Base-by-base conservation (phyloP, 352 stramenopile genomes). In the Thraustochytrium striatum region DNA sequence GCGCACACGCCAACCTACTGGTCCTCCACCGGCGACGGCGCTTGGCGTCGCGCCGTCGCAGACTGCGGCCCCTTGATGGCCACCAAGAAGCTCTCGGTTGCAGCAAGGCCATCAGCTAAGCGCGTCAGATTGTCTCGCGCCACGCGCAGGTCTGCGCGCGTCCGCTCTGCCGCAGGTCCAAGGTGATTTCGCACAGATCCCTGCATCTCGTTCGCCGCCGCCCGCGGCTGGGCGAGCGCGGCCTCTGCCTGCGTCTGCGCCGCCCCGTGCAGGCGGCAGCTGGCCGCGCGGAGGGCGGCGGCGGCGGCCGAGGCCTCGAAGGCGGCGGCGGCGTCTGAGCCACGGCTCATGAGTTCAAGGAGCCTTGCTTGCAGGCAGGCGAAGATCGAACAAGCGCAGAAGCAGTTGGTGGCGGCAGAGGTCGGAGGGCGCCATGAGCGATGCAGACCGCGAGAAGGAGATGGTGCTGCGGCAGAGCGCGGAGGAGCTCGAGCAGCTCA, bases 401-500 rank as follows among this genome's bases (percentile, higher is more conserved):
- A 55, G 47, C 16, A 55, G 47, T 21, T 21, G 47, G 25, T 16
- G 25, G 25, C 16, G 25, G 47, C 16, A 55, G 47, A 55, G 25
- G 47, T 21, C 16, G 25, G 25, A 55, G 25, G 25, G 47, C 16
- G 47, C 16, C 16, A 55, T 16, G 25, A 21, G 47, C n/a, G n/a
- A n/a, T n/a, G 47, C 47, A 25, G 25, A 25, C 47, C 47, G 25
- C 16, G 47, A 55, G 47, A 16, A 55, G 25, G 47, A 55, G 25
- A 25, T 21, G 25, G 47, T 55, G 47, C 47, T 55, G 47, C 47
- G 47, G 16, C 16, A 75, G 65, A 25, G 43, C 1, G 65, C 65
- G 16, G 52, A 75, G 41, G 65, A 75, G 65, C 30, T 38, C 41
- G 41, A 75, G 50, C 21, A 30, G 65, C 65, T 75, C n/a, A 21